Evolutionary conservation across 179 eudicot genomes (phyloP), one percentile per base, ranked within the genome.

Genomic region (Silene coronaria): DNA sequence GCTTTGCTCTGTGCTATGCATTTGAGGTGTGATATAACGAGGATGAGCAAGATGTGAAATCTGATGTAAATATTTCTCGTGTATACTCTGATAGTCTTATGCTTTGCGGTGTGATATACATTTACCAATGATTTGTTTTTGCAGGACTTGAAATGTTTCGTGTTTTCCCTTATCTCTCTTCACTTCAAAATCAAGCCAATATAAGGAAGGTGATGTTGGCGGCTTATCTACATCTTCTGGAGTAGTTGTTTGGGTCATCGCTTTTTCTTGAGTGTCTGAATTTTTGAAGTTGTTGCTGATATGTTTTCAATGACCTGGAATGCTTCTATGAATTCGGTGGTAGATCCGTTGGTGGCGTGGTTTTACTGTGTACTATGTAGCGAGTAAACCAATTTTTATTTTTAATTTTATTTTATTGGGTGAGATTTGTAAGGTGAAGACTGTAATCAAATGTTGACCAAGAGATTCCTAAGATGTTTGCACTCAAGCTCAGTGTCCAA

Each of bases 111-210:
- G 9, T 34, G 16, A 32, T 5, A n/a, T 34, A 22, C 27, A 34
- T 34, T 67, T 21, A 67, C 71, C 22, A 0, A 2, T 34, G 0
- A 62, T 74, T 60, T 74, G 28, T 7, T 64, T 32, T 59, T 86
- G 86, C 87, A 87, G 89, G 89, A 87, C 75, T 77, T 86, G 79
- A 87, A 84, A 80, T 87, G 88, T 48, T 87, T 86, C 11, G 88
- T 87, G 65, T 87, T 87, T 85, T 87, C 89, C 6, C 82, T 85
- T 0, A 87, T 87, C 55, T 86, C 89, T 0, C 84, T 87, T 34
- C 91, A 85, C 81, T 85, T 87, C 87, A 87, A 87, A 81, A 86
- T 87, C 85, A 87, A 87, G 78, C 91, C 91, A 26, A 87, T 87
- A 12, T 87, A 74, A 83, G 74, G 81, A 36, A 36, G 27, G 19